phyloP scores from a whole-genome alignment of 2,329 filamentous ascomycete species.

The Cryphonectria parasitica region DNA sequence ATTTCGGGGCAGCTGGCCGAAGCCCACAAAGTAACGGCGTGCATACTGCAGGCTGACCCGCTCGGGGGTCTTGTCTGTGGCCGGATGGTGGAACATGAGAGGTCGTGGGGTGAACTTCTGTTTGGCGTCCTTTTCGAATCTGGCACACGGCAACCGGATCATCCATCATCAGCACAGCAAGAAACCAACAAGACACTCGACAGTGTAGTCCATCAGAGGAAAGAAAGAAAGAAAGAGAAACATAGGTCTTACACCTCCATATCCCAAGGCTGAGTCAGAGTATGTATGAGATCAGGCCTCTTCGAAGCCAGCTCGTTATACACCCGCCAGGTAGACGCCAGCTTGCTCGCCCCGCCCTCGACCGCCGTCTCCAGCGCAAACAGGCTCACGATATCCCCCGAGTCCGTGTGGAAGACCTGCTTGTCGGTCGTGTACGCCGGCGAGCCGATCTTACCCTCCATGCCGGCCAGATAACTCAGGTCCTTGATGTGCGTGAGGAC shows the following conservation, averaged over 20 bases:
- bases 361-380: slow-evolving; percentile 58
- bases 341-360: slow-evolving; percentile 59
- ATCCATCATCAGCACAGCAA: not conserved
- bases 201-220: slow-evolving; percentile 39
- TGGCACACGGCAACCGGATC: slow-evolving; percentile 33
- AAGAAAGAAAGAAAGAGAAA: not conserved
- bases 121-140: slow-evolving; percentile 52
- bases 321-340: slow-evolving; percentile 61
- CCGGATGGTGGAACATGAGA: slow-evolving; percentile 59
- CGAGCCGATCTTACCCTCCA: slow-evolving; percentile 52
- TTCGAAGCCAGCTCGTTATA: slow-evolving; percentile 65
- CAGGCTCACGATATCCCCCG: slow-evolving; percentile 62
- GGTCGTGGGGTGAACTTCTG: slow-evolving; percentile 54
- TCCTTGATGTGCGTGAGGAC: slow-evolving; percentile 67
- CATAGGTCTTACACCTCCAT: slow-evolving; percentile 45
- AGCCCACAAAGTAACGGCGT: slow-evolving; percentile 62
- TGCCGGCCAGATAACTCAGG: slow-evolving; percentile 45
- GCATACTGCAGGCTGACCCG: slow-evolving; percentile 64
- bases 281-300: slow-evolving; percentile 62
- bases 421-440: slow-evolving; percentile 65
- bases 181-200: not conserved
- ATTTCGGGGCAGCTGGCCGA: slow-evolving; percentile 56
- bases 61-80: slow-evolving; percentile 49
- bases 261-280: slow-evolving; percentile 57
- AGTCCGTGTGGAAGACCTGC: slow-evolving; percentile 66